These are phyloP conservation scores for Nepenthes alata DNA, from an alignment of 179 eudicot species.

Conservation along the genomic window DNA sequence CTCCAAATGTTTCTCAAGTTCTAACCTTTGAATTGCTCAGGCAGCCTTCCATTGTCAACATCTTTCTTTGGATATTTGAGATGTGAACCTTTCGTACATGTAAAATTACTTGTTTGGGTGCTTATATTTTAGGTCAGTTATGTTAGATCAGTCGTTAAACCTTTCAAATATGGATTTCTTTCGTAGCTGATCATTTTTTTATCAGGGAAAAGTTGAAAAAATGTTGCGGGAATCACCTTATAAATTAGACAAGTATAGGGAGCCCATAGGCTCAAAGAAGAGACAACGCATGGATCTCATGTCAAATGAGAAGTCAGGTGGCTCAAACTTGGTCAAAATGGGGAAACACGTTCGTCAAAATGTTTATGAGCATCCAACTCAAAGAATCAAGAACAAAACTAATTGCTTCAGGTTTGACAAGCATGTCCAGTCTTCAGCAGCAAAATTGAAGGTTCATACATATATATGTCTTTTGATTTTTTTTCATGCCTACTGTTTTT, in stretches of 20 bases:
- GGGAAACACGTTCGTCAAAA: conserved; percentile 44
- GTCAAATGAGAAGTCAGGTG: conserved; percentile 47
- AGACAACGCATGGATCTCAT: conserved; percentile 28
- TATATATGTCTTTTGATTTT: background rate
- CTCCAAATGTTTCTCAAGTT: too few relatives aligned
- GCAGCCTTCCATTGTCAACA: too few relatives aligned
- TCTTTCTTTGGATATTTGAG: too few relatives aligned
- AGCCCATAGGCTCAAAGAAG: conserved; percentile 46
- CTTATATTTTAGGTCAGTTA: background rate
- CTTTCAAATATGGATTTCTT: background rate
- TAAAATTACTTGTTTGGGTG: background rate
- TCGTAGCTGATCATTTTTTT: conserved; percentile 7
- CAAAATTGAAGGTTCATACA: conserved; percentile 55
- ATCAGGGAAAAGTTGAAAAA: conserved; percentile 50
- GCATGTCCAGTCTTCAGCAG: conserved; percentile 63
- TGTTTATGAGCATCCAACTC: conserved; percentile 37
- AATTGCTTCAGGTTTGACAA: conserved; percentile 49
- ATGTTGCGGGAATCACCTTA: conserved; percentile 45
- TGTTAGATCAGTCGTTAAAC: background rate
- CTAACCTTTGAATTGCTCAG: too few relatives aligned
- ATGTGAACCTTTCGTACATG: background rate
- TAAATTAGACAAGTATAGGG: conserved; percentile 45
- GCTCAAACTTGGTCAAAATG: conserved; percentile 43
- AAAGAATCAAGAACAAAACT: conserved; percentile 45
- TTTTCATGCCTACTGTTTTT: background rate